Percentiles rank a stretch among this genome's conserved stretches.
Conservation (phyloP, 2,329 filamentous ascomycete genomes). For the Neurospora sp. region DNA sequence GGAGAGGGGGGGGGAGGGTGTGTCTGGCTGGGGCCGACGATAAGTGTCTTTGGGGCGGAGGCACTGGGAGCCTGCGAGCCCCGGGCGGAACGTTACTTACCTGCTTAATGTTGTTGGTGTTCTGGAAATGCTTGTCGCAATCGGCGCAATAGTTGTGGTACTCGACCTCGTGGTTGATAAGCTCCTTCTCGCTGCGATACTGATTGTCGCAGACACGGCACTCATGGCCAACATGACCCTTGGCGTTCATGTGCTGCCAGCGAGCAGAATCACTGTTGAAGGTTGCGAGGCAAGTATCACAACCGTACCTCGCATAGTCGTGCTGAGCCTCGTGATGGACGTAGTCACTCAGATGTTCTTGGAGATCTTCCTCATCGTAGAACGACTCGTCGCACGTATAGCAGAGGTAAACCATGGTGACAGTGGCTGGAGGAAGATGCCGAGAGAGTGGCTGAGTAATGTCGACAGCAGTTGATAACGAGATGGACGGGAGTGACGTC, state of each 20-base stretch:
- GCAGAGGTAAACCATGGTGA: background rate
- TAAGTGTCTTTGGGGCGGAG: background rate
- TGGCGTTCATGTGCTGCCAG: constrained; percentile 9
- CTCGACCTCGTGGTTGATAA: constrained; percentile 18
- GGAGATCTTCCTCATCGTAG: background rate
- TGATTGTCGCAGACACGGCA: constrained; percentile 20
- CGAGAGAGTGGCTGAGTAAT: background rate
- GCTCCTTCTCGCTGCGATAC: constrained; percentile 6
- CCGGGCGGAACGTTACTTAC: background rate
- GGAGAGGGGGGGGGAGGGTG: background rate
- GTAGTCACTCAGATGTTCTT: background rate
- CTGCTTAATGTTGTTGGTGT: constrained; percentile 9
- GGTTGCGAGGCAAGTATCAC: constrained; percentile 18
- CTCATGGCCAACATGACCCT: constrained; percentile 20
- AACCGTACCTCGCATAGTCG: constrained; percentile 17
- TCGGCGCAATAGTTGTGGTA: constrained; percentile 22
- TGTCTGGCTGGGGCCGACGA: background rate
- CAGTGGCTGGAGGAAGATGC: background rate
- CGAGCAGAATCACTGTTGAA: constrained; percentile 17
- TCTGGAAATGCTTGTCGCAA: constrained; percentile 23
- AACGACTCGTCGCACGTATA: background rate
- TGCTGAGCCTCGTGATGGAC: constrained; percentile 8
- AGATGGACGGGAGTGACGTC: background rate
- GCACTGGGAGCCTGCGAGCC: background rate
- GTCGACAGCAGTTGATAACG: background rate